Conservation (phyloP, 495 filamentous ascomycete genomes). For the Emericellopsis terricola region DNA sequence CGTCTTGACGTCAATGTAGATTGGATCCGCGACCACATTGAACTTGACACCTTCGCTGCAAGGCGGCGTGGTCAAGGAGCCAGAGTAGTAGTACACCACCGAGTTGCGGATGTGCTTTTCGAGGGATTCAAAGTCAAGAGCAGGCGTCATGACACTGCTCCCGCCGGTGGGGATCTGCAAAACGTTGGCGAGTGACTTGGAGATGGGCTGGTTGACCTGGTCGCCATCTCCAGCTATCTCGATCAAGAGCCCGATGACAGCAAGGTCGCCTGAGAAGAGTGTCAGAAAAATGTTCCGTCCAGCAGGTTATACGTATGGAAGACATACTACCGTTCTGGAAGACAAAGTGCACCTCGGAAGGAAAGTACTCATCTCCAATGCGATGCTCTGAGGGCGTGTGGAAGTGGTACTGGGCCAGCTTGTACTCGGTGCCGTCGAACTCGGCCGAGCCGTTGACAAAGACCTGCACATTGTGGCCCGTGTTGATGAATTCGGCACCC, state of each 20-base stretch:
- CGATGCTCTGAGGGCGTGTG: slow-evolving; percentile 53
- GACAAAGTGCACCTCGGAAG: slow-evolving; percentile 50
- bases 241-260: slow-evolving; percentile 43
- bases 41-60: slow-evolving; percentile 44
- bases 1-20: slow-evolving; percentile 31
- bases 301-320: neutral
- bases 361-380: slow-evolving; percentile 33
- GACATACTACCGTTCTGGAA: slow-evolving; percentile 30
- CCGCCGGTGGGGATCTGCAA: slow-evolving; percentile 35
- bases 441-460: slow-evolving; percentile 22
- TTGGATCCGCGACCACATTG: slow-evolving; percentile 32
- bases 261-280: slow-evolving; percentile 15
- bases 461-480: slow-evolving; percentile 41
- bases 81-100: slow-evolving; percentile 26
- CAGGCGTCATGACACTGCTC: slow-evolving; percentile 31
- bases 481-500: slow-evolving; percentile 36
- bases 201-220: slow-evolving; percentile 24
- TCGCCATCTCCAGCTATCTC: slow-evolving; percentile 26
- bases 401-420: slow-evolving; percentile 49
- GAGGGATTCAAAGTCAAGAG: slow-evolving; percentile 37
- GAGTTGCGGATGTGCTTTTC: slow-evolving; percentile 18
- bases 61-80: slow-evolving; percentile 52
- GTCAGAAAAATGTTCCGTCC: neutral
- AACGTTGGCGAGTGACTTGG: slow-evolving; percentile 32
- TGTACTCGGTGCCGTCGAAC: slow-evolving; percentile 26